These are phyloP conservation scores for Syzygium oleosum DNA, from an alignment of 345 rosid species.

Conservation along the genomic window DNA sequence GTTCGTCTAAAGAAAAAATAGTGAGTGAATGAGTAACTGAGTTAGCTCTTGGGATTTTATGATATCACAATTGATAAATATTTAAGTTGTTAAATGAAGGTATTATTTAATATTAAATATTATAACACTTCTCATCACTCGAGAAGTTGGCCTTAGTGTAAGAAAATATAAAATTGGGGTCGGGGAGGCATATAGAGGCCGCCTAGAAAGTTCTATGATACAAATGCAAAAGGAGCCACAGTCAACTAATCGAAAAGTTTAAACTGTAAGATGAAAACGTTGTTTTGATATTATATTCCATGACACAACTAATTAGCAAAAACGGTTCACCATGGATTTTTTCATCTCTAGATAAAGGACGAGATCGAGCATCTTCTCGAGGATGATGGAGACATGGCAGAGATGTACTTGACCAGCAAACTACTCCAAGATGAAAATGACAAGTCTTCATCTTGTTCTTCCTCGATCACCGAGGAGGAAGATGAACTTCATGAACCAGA, in stretches of 20 bases:
- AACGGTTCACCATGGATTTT: neutral
- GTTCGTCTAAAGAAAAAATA: no score
- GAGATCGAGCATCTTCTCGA: slow-evolving; percentile 40
- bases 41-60: no score
- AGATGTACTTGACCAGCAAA: slow-evolving; percentile 34
- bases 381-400: slow-evolving; percentile 38
- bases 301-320: neutral
- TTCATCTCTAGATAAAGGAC: slow-evolving; percentile 23
- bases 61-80: no score
- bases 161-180: neutral
- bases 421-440: neutral
- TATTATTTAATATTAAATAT: no score
- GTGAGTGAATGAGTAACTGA: no score
- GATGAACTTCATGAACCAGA: neutral
- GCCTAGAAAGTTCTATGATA: neutral
- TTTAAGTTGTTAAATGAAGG: no score
- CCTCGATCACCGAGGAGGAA: neutral
- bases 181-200: neutral
- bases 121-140: no score
- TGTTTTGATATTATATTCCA: neutral
- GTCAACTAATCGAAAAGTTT: neutral
- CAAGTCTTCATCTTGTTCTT: neutral
- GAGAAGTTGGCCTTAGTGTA: no score
- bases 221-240: neutral
- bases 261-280: neutral